phyloP scores from a whole-genome alignment of 2,329 filamentous ascomycete species.

The Thielaviopsis euricoi region DNA sequence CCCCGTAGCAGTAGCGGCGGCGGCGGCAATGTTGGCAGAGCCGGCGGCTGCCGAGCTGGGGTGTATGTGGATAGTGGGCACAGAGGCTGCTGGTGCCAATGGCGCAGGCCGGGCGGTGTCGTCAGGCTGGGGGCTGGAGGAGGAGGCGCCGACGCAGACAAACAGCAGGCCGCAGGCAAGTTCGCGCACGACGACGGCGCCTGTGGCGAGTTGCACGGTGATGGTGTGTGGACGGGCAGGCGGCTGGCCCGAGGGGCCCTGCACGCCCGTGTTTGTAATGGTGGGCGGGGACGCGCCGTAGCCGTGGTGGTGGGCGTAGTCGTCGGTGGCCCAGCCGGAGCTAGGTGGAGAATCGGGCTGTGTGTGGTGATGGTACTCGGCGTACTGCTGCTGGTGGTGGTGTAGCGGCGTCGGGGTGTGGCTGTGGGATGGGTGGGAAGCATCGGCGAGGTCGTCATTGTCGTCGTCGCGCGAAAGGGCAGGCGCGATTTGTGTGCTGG shows the following conservation, averaged over 20 bases:
- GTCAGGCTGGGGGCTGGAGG: conserved; percentile 11
- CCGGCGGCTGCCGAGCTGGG: conserved; percentile 12
- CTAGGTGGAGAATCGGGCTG: not conserved
- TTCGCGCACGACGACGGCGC: conserved; percentile 40
- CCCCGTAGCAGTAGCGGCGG: conserved; percentile 14
- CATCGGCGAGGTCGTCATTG: conserved; percentile 13
- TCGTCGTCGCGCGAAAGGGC: conserved; percentile 23
- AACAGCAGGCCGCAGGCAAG: conserved; percentile 45
- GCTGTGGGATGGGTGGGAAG: conserved; percentile 14
- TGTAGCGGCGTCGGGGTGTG: not conserved
- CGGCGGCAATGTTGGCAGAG: conserved; percentile 14
- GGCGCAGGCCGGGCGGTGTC: not conserved
- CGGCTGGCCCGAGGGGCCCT: not conserved
- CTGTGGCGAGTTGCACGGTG: conserved; percentile 41
- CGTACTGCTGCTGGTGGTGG: not conserved
- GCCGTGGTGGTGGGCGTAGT: not conserved
- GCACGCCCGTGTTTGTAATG: not conserved
- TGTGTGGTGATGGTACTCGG: not conserved
- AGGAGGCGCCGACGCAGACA: conserved; percentile 38
- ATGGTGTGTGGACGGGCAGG: conserved; percentile 22
- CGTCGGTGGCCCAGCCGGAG: not conserved
- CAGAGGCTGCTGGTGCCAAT: not conserved
- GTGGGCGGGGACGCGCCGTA: no score
- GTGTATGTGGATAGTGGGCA: not conserved
- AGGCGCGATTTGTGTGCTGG: conserved; percentile 24